phyloP scores from a whole-genome alignment of 169 alveolate genomes.

The Pseudocohnilembus persalinus region DNA sequence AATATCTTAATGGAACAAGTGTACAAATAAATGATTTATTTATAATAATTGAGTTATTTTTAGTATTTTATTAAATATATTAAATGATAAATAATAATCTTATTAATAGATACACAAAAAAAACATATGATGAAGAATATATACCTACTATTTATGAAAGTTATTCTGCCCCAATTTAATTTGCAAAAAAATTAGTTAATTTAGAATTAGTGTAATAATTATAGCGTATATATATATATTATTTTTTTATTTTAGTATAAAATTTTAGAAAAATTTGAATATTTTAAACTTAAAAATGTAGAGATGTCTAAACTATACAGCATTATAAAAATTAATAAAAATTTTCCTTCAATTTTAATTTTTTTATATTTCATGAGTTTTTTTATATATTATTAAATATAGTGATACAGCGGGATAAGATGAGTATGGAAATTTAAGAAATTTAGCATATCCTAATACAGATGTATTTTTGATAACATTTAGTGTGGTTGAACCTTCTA shows the following conservation, averaged over 20 bases:
- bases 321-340: no score
- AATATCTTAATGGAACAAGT: no score
- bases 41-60: no score
- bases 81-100: background rate
- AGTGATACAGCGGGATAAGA: slow-evolving; percentile 78
- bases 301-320: no score
- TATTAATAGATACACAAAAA: slow-evolving; percentile 34
- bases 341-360: no score
- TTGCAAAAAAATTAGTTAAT: slow-evolving; percentile 35
- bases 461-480: slow-evolving; percentile 62
- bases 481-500: slow-evolving; percentile 53
- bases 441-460: slow-evolving; percentile 53
- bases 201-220: slow-evolving; percentile 46
- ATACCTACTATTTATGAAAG: slow-evolving; percentile 63
- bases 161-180: slow-evolving; percentile 39
- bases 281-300: no score
- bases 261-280: no score
- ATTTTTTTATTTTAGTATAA: no score
- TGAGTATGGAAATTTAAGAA: slow-evolving; percentile 64
- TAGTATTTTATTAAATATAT: no score
- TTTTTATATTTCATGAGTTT: no score
- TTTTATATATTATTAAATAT: no score
- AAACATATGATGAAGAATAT: slow-evolving; percentile 47
- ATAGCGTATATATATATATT: background rate
- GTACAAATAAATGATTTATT: no score